Conservation (phyloP, 805 yeast species). For the Yarrowia sp. region DNA sequence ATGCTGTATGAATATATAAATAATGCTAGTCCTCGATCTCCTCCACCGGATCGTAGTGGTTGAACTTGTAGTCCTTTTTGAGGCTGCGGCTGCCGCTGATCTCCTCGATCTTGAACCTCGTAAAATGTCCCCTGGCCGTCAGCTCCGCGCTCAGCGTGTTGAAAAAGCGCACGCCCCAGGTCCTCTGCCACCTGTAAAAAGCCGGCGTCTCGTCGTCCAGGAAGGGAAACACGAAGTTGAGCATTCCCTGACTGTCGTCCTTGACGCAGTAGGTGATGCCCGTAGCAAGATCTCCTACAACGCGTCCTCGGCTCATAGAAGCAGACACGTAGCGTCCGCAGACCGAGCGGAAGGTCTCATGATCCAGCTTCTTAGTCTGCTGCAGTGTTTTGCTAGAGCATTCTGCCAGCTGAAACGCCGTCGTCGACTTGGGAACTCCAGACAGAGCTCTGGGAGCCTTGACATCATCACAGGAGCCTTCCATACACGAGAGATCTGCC, state of each 20-base stretch:
- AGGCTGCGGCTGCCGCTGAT: background rate
- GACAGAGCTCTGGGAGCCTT: too few relatives aligned
- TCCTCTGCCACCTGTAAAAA: background rate
- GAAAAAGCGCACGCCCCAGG: background rate
- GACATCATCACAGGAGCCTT: too few relatives aligned
- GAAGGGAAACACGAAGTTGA: background rate
- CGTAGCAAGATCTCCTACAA: background rate
- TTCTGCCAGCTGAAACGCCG: background rate
- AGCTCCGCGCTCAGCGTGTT: background rate
- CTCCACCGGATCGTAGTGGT: background rate
- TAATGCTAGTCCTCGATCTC: too few relatives aligned
- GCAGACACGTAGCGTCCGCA: background rate
- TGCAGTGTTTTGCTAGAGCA: background rate
- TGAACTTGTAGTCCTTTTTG: background rate
- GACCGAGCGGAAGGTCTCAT: background rate
- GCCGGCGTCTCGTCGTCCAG: background rate
- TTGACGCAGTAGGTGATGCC: background rate
- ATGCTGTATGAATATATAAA: too few relatives aligned
- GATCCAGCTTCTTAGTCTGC: background rate
- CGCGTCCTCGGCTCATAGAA: background rate
- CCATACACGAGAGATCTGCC: background rate
- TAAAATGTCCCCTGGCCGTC: background rate
- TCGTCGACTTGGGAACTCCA: background rate
- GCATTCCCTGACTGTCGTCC: background rate
- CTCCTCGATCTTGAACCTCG: background rate